These are phyloP conservation scores for Coprinopsis strossmayeri DNA, from an alignment of 768 basidiomycete genomes.

Conservation along the genomic window DNA sequence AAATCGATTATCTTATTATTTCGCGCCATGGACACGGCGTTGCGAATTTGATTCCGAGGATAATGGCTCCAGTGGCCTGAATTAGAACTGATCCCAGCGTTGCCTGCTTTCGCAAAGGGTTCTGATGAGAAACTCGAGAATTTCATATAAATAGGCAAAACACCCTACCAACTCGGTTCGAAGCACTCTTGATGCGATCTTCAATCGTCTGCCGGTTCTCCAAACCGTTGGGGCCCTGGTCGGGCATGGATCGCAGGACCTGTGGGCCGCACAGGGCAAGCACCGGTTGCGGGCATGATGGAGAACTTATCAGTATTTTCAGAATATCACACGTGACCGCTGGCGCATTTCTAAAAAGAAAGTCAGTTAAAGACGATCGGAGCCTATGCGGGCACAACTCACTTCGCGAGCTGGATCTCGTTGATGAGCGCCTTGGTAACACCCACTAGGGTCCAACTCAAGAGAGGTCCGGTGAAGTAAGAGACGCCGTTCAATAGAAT, in stretches of 20 bases:
- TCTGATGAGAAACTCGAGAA: neutral
- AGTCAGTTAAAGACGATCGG: neutral
- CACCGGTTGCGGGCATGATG: constrained; percentile 62
- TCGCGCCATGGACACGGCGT: constrained; percentile 49
- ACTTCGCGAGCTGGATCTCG: constrained; percentile 57
- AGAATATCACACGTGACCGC: constrained; percentile 56
- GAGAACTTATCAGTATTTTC: constrained; percentile 57
- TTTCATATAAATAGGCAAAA: neutral
- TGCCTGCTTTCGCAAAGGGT: neutral
- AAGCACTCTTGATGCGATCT: constrained; percentile 2
- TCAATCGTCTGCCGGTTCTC: constrained; percentile 6
- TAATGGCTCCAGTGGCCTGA: constrained; percentile 4
- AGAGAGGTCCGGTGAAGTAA: constrained; percentile 65
- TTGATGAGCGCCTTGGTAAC: constrained; percentile 57
- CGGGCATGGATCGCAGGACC: constrained; percentile 38
- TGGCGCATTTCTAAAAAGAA: constrained; percentile 34
- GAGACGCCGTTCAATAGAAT: constrained; percentile 67
- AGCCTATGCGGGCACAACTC: constrained; percentile 12
- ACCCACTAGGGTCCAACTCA: constrained; percentile 77
- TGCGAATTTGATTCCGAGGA: constrained; percentile 28
- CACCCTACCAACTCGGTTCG: constrained; percentile 1
- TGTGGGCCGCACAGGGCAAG: constrained; percentile 53
- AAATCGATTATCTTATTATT: constrained; percentile 58
- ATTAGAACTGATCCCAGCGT: constrained; percentile 7
- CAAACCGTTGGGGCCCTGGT: constrained; percentile 19